phyloP scores from a whole-genome alignment of 306 rosid species.

The Gillenia trifoliata region DNA sequence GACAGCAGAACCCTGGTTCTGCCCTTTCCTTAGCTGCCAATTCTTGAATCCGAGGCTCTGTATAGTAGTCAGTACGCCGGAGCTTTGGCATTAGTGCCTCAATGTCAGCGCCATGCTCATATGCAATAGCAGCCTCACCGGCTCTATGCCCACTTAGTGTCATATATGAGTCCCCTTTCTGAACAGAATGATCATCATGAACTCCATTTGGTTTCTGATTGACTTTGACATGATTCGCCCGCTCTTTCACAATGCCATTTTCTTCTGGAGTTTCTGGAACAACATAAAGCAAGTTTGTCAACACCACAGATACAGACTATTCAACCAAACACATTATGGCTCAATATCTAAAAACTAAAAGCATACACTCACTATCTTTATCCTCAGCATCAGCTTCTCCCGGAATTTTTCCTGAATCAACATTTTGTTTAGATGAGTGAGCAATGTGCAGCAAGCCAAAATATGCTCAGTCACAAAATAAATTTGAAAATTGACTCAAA shows the following conservation, averaged over 20 bases:
- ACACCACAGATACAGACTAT: background rate
- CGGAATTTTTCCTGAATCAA: constrained; percentile 33
- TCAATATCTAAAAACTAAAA: background rate
- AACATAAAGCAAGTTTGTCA: constrained; percentile 7
- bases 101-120: constrained; percentile 94
- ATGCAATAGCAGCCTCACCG: constrained; percentile 96
- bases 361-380: constrained; percentile 26
- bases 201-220: constrained; percentile 54
- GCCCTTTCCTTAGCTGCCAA: constrained; percentile 97
- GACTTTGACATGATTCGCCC: constrained; percentile 32
- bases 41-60: constrained; percentile 86
- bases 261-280: constrained; percentile 38
- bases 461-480: background rate
- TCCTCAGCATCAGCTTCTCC: constrained; percentile 39
- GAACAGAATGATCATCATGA: constrained; percentile 55
- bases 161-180: constrained; percentile 57
- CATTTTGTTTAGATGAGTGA: constrained; percentile 9
- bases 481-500: background rate
- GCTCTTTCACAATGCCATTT: constrained; percentile 50
- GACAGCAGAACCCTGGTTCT: constrained; percentile 86
- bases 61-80: constrained; percentile 79
- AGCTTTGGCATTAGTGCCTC: constrained; percentile 98
- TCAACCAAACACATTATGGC: background rate
- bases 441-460: background rate
- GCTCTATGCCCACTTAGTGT: constrained; percentile 92